These are phyloP conservation scores for Jaltomata sinuosa DNA, from an alignment of 257 asterid genomes.

Conservation along the genomic window DNA sequence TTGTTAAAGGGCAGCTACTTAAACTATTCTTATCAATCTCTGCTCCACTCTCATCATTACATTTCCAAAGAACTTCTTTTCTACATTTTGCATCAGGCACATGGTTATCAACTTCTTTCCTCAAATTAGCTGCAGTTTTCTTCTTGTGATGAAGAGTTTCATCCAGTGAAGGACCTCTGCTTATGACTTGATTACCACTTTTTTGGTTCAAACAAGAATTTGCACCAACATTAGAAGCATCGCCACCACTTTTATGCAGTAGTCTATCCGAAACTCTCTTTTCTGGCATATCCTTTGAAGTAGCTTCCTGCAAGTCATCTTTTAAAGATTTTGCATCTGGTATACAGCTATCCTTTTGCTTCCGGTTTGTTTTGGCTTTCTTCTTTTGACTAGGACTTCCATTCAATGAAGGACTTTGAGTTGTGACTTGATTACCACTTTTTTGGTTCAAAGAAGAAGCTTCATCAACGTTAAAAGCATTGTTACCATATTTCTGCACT, in stretches of 20 bases:
- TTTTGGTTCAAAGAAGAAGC: conserved; percentile 3
- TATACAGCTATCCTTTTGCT: background rate
- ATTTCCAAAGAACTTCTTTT: background rate
- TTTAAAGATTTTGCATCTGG: background rate
- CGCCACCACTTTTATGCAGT: conserved; percentile 2
- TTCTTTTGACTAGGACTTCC: background rate
- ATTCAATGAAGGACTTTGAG: background rate
- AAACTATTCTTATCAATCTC: background rate
- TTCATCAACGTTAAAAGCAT: background rate
- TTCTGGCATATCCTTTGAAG: background rate
- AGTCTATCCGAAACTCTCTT: conserved; percentile 8
- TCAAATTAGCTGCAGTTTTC: background rate
- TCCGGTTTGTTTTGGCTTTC: background rate
- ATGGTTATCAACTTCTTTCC: background rate
- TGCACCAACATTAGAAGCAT: background rate
- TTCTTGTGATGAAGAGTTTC: background rate
- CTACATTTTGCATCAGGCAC: background rate
- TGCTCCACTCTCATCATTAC: background rate
- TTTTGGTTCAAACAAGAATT: background rate
- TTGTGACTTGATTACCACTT: background rate
- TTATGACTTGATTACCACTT: background rate
- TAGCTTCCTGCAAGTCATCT: background rate
- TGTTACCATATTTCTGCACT: conserved; percentile 7
- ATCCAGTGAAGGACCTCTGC: conserved; percentile 3
- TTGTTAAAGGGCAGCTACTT: conserved; percentile 22